phyloP scores from a whole-genome alignment of 192 early-diverging fungal genomes.

The Entomortierella lignicola region DNA sequence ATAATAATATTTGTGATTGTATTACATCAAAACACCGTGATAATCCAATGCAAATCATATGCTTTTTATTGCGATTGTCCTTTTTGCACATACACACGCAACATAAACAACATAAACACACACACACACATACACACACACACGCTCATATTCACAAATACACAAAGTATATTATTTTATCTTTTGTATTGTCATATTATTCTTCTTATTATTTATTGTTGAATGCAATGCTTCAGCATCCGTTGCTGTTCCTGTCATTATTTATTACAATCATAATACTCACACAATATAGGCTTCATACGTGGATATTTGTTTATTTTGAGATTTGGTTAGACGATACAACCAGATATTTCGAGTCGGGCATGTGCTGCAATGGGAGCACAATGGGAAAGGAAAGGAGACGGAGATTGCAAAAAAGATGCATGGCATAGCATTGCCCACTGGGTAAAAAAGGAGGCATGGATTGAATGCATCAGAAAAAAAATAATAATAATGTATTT shows the following conservation, averaged over 20 bases:
- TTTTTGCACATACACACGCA: too few relatives aligned
- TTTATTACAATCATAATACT: too few relatives aligned
- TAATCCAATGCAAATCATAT: conserved; percentile 37
- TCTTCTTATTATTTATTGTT: too few relatives aligned
- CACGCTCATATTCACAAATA: too few relatives aligned
- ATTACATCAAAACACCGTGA: background rate
- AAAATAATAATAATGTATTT: background rate
- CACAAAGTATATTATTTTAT: too few relatives aligned
- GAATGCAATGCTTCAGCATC: too few relatives aligned
- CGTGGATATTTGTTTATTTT: conserved; percentile 3
- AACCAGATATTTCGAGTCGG: background rate
- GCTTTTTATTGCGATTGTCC: conserved; percentile 4
- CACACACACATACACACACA: too few relatives aligned
- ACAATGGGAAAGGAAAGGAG: background rate
- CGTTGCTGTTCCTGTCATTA: too few relatives aligned
- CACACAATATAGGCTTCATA: too few relatives aligned
- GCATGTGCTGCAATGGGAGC: background rate
- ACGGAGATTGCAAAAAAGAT: background rate
- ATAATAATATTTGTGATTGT: background rate
- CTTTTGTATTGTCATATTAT: too few relatives aligned
- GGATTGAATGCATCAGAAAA: background rate
- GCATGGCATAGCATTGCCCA: conserved; percentile 1
- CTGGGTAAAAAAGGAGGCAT: background rate
- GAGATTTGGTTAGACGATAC: background rate
- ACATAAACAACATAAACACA: too few relatives aligned